Evolutionary conservation across 2,329 filamentous ascomycete species (phyloP).

Genomic region (Endothia cerciana): DNA sequence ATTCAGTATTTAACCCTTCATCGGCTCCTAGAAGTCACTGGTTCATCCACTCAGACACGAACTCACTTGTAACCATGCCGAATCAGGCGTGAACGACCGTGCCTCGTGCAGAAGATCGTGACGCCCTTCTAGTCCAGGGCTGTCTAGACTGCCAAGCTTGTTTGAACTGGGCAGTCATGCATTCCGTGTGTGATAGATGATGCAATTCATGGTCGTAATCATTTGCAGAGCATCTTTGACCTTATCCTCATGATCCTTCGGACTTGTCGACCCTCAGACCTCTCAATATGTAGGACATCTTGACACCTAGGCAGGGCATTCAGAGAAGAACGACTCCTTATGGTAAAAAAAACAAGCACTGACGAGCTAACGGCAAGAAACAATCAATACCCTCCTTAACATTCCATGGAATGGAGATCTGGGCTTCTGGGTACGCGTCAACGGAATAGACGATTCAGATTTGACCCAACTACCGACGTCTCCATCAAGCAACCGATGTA

Average conservation of each 20-base stretch:
- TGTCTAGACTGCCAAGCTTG: neutral
- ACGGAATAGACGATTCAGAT: neutral
- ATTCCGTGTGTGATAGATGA: neutral
- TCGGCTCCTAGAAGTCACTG: neutral
- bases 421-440: neutral
- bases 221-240: neutral
- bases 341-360: too few relatives aligned
- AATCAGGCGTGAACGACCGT: too few relatives aligned
- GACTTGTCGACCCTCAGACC: neutral
- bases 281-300: neutral
- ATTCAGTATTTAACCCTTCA: neutral
- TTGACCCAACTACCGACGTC: too few relatives aligned
- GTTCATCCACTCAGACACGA: neutral
- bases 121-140: neutral
- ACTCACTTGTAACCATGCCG: too few relatives aligned
- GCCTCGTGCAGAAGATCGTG: neutral
- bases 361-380: too few relatives aligned
- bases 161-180: neutral
- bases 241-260: neutral
- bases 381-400: too few relatives aligned
- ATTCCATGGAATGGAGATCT: neutral
- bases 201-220: neutral
- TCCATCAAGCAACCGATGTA: neutral
- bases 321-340: too few relatives aligned
- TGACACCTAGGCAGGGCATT: too few relatives aligned